Base-by-base conservation (phyloP, 345 rosid species). In the Populus ilicifolia region DNA sequence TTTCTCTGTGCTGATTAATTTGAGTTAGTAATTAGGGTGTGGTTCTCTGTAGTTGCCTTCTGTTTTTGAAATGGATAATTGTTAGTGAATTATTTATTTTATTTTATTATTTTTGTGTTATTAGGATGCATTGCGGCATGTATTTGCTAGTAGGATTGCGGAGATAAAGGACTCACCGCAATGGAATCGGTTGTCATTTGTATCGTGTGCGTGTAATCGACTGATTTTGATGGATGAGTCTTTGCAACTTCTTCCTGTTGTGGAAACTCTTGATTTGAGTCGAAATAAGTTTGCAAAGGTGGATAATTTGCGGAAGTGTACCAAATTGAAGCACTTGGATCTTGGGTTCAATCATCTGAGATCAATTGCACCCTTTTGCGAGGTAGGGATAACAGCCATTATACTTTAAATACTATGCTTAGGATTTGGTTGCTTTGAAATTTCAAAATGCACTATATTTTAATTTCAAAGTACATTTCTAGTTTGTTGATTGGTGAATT, bases 181-280 rank as follows among this genome's bases (percentile, higher is more conserved):
- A 80, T 96, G 99, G 99, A 90, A 88, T n/a, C 90, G 90, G 67
- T 79, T 96, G 84, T 86, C 90, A 29, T 96, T 91, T 77, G 90
- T 96, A 75, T 96, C 99, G 0, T 92, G 95, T 77, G 92, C 98
- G 1, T 89, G 93, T 79, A 96, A 96, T 80, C 86, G 91, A 65
- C 82, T 96, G 87, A 78, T 96, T 83, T 79, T 96, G 83, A 96
- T 96, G 99, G 99, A 96, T 67, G 99, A 94, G 84, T 93, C 98
- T 8, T 84, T 96, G 89, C 98, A 92, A 69, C 99, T 96, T 83
- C 97, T 96, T 82, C 97, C 99, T 69, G 90, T 87, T 52, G 95
- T 96, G 72, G 97, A 93, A 87, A 92, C 94, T 54, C 98, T 94
- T 74, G 99, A 96, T 88, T 89, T 96, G 80, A 96, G 99, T 81